Conservation (phyloP, 805 yeast species). For the Zygoascus biomembranicola region DNA sequence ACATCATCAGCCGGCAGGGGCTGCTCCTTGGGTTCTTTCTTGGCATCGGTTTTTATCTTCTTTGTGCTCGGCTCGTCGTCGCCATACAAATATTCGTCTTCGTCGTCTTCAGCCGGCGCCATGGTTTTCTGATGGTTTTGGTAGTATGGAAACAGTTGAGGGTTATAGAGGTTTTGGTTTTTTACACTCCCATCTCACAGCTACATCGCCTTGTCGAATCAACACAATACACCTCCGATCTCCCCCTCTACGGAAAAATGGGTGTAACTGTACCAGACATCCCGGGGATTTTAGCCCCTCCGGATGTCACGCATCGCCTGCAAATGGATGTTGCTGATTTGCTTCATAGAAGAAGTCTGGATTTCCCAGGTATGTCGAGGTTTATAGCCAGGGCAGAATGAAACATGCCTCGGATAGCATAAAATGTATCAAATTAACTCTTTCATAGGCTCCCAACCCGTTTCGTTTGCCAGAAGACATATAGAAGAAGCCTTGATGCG, state of each 20-base stretch:
- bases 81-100: slow-evolving; percentile 61
- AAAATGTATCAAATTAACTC: slow-evolving; percentile 7
- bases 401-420: too few species aligned
- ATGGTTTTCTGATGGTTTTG: background rate
- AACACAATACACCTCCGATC: background rate
- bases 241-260: background rate
- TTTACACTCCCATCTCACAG: too few species aligned
- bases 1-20: slow-evolving; percentile 16
- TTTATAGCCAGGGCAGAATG: too few species aligned
- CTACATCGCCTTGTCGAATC: too few species aligned
- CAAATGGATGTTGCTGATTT: slow-evolving; percentile 59
- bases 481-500: slow-evolving; percentile 49
- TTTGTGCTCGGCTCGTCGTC: slow-evolving; percentile 32
- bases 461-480: slow-evolving; percentile 75
- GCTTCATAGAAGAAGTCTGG: slow-evolving; percentile 44
- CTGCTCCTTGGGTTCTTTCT: background rate
- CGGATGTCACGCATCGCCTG: slow-evolving; percentile 58
- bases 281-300: slow-evolving; percentile 77
- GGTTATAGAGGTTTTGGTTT: too few species aligned
- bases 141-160: too few species aligned
- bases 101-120: slow-evolving; percentile 41
- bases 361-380: slow-evolving; percentile 43
- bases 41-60: background rate
- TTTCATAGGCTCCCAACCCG: slow-evolving; percentile 78
- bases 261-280: slow-evolving; percentile 54